These are phyloP conservation scores for Amborella trichopoda DNA, from an alignment of 164 flowering plant species.

Conservation along the genomic window DNA sequence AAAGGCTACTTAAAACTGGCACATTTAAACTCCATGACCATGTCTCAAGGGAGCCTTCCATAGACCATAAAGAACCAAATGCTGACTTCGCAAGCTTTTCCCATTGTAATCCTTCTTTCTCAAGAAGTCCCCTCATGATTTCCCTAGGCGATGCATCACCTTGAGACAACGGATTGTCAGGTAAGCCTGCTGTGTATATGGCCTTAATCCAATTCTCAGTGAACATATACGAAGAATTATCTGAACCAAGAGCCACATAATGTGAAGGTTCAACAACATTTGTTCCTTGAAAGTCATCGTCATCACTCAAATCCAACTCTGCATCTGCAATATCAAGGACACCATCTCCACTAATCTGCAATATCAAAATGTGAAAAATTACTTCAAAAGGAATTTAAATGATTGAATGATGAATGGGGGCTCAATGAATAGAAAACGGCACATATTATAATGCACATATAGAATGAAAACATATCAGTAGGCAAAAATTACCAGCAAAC, in stretches of 20 bases:
- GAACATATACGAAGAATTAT: constrained; percentile 85
- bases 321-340: constrained; percentile 14
- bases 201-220: constrained; percentile 81
- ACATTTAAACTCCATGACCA: constrained; percentile 99
- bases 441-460: too few relatives aligned
- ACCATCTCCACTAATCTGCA: constrained; percentile 29
- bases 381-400: too few relatives aligned
- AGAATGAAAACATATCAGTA: too few relatives aligned
- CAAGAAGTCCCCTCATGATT: constrained; percentile 53
- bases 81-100: constrained; percentile 66
- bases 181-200: constrained; percentile 73
- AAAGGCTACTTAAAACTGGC: constrained; percentile 80
- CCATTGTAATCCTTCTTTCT: constrained; percentile 62
- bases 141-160: constrained; percentile 84
- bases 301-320: constrained; percentile 13
- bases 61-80: constrained; percentile 64
- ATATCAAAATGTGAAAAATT: constrained; percentile 1
- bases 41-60: constrained; percentile 91
- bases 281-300: constrained; percentile 17
- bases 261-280: constrained; percentile 33
- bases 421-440: too few relatives aligned
- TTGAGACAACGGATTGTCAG: constrained; percentile 52
- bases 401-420: too few relatives aligned
- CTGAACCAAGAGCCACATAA: constrained; percentile 89
- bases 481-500: too few relatives aligned